Evolutionary conservation across 306 rosid species (phyloP), one percentile per base, ranked within the genome.

Genomic region (Chamaecrista fasciculata): DNA sequence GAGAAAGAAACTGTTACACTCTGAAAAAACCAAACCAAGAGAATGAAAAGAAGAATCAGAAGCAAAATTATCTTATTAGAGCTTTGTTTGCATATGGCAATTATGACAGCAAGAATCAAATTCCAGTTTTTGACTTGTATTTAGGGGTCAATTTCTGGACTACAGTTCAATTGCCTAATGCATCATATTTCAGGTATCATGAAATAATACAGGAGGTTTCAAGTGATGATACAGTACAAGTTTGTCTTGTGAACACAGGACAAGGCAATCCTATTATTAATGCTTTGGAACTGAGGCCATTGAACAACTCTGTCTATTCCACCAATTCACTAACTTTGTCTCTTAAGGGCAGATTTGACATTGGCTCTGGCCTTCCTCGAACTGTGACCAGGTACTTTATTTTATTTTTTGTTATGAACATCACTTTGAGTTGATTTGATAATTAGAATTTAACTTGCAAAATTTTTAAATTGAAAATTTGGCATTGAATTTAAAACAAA

Each of bases 1-100:
- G 84, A 43, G 31, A 4, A 9, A 77, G 66, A 44, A 86, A 75
- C 42, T 86, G 90, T 71, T 86, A 75, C 69, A 69, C 52, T 24
- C 34, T 83, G 8, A 77, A 43, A 6, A 77, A 43, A 6, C 79
- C 84, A 0, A 76, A 56, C 2, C 57, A 33, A 1, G 81, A 71
- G 0, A 69, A 29, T 39, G 52, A 79, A 47, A 39, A 15, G 47
- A 77, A 42, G 0, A 50, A 9, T 59, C 34, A 15, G 47, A 77
- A 42, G 0, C 43, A 9, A 52, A 73, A 57, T 1, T 82, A 72
- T 46, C 34, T 83, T 39, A 78, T 86, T 37, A 47, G 86, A 66
- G 82, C 82, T 31, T 4, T 40, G 0, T 86, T 83, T 24, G 5
- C 58, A 0, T 80, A 86, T 11, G 80, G 80, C 0, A 80, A 83